Conservation (phyloP, 352 stramenopile species). For the Pythium dissotocum region DNA sequence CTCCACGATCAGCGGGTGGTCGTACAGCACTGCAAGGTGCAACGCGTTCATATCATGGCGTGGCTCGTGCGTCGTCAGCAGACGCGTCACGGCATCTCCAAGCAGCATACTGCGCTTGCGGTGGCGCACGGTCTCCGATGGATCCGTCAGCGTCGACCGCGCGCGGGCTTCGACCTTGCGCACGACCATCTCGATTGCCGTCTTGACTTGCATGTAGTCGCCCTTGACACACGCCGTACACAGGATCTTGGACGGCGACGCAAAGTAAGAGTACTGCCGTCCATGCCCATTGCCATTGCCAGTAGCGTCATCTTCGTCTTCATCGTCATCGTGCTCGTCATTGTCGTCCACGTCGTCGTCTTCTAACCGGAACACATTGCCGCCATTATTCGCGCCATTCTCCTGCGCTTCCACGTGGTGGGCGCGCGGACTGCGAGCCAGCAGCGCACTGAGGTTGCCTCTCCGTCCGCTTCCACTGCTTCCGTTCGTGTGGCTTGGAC, state of each 20-base stretch:
- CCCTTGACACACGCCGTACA: slow-evolving; percentile 76
- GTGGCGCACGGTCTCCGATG: slow-evolving; percentile 23
- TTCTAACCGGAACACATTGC: slow-evolving; percentile 20
- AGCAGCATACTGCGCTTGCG: background rate
- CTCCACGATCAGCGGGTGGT: slow-evolving; percentile 64
- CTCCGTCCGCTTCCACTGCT: background rate
- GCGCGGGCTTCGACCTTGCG: slow-evolving; percentile 25
- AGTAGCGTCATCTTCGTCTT: background rate
- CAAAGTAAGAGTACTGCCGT: slow-evolving; percentile 48
- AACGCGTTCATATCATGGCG: slow-evolving; percentile 78
- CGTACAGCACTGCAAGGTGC: slow-evolving; percentile 73
- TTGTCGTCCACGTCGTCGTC: slow-evolving; percentile 25
- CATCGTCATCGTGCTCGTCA: background rate
- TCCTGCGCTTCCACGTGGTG: background rate
- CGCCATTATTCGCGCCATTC: background rate
- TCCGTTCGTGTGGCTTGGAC: too few relatives aligned
- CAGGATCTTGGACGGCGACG: slow-evolving; percentile 60
- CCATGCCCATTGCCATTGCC: background rate
- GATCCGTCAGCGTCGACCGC: slow-evolving; percentile 11
- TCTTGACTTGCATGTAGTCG: slow-evolving; percentile 72
- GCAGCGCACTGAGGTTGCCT: slow-evolving; percentile 13
- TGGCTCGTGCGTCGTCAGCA: slow-evolving; percentile 68
- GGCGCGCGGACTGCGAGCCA: background rate
- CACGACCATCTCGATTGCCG: slow-evolving; percentile 60
- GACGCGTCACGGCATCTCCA: slow-evolving; percentile 34